These are phyloP conservation scores for Ganoderma leucocontextum DNA, from an alignment of 1,284 basidiomycete species.

Conservation along the genomic window DNA sequence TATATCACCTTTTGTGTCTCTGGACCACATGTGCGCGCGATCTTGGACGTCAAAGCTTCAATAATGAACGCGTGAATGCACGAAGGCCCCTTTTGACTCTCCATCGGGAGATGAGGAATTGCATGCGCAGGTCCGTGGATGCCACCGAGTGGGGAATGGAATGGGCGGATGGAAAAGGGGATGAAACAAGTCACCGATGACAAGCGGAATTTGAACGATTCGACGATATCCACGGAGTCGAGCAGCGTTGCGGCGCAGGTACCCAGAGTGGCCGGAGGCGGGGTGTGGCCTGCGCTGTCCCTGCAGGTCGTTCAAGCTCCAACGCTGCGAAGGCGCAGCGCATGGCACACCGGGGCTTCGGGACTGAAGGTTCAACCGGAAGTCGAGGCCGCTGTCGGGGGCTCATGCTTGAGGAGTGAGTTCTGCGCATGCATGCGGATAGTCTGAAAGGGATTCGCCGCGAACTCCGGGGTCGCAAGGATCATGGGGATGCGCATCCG, in stretches of 20 bases:
- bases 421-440: constrained; percentile 85
- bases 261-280: constrained; percentile 6
- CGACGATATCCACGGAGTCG: constrained; percentile 14
- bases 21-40: neutral
- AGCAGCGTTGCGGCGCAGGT: constrained; percentile 2
- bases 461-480: constrained; percentile 70
- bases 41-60: neutral
- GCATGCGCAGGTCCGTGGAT: constrained; percentile 4
- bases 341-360: neutral
- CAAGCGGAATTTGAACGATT: constrained; percentile 15
- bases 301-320: constrained; percentile 4
- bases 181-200: constrained; percentile 17
- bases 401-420: constrained; percentile 66
- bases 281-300: constrained; percentile 7
- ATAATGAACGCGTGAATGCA: neutral
- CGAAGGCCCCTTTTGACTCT: neutral
- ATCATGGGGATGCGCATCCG: constrained; percentile 76
- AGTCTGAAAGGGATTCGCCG: constrained; percentile 77
- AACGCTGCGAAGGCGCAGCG: neutral
- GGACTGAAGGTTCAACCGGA: constrained; percentile 1
- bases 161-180: neutral
- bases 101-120: constrained; percentile 3
- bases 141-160: neutral
- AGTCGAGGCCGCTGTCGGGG: constrained; percentile 29
- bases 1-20: neutral